Conservation (phyloP, 176 grass and related monocot genomes). For the Oryza nivara region DNA sequence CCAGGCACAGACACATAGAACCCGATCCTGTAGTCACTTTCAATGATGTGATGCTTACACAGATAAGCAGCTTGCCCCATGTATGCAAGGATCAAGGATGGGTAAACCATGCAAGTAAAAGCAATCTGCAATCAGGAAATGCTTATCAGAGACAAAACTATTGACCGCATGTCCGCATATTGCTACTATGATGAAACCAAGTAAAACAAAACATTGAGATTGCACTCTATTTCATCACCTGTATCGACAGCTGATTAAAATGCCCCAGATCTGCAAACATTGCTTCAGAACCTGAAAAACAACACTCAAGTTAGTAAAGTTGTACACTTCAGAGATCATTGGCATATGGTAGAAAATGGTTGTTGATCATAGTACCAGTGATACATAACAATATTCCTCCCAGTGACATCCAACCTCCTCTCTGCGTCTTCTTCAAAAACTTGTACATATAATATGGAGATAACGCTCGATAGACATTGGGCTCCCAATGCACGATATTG, state of each 20-base stretch:
- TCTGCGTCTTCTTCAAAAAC: slow-evolving; percentile 91
- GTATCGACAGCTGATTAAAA: slow-evolving; percentile 93
- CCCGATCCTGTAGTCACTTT: slow-evolving; percentile 85
- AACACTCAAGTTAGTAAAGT: background rate
- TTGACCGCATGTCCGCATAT: background rate
- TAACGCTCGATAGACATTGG: slow-evolving; percentile 85
- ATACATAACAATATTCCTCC: slow-evolving; percentile 92
- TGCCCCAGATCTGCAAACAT: slow-evolving; percentile 99
- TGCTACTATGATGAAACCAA: background rate
- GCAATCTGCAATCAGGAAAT: slow-evolving; percentile 64
- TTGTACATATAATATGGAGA: slow-evolving; percentile 99
- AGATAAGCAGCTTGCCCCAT: slow-evolving; percentile 99
- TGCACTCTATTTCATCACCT: slow-evolving; percentile 57
- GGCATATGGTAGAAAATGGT: background rate
- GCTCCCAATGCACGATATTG: slow-evolving; percentile 92
- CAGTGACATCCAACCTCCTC: slow-evolving; percentile 96
- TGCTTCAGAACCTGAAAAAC: slow-evolving; percentile 89
- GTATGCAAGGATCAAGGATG: slow-evolving; percentile 93
- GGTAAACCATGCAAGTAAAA: slow-evolving; percentile 97
- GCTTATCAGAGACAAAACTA: slow-evolving; percentile 27
- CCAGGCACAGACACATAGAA: slow-evolving; percentile 99
- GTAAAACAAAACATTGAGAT: background rate
- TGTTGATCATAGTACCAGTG: slow-evolving; percentile 61
- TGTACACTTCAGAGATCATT: slow-evolving; percentile 4
- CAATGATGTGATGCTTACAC: slow-evolving; percentile 83